Percentiles rank a stretch among this genome's conserved stretches.
Conservation (phyloP, 345 rosid species). For the Pistacia atlantica region DNA sequence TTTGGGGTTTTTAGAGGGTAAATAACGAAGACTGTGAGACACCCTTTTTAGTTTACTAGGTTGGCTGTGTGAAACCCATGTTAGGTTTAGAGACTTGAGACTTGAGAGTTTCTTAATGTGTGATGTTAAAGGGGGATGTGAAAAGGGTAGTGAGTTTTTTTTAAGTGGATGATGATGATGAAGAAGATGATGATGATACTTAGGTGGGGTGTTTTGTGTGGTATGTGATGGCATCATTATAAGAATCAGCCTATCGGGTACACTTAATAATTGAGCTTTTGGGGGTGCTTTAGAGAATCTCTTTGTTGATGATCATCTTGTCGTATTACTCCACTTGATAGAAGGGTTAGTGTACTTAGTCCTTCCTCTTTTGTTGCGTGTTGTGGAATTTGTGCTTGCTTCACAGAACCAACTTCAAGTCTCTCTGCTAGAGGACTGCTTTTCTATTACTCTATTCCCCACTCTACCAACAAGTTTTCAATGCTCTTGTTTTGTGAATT, state of each 20-base stretch:
- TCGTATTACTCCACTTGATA: slow-evolving; percentile 2
- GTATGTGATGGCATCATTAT: slow-evolving; percentile 14
- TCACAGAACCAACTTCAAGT: slow-evolving; percentile 16
- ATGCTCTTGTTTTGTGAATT: not conserved
- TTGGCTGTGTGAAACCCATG: not conserved
- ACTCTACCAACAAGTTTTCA: not conserved
- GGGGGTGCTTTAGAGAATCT: slow-evolving; percentile 22
- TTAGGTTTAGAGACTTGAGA: not conserved
- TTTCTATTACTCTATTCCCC: not conserved
- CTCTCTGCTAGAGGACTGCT: not conserved
- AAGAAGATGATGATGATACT: not conserved
- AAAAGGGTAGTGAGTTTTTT: slow-evolving; percentile 2
- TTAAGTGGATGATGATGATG: too few relatives aligned
- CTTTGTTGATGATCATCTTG: slow-evolving; percentile 6
- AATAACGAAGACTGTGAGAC: not conserved
- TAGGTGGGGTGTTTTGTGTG: slow-evolving; percentile 2
- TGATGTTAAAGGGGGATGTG: slow-evolving; percentile 14
- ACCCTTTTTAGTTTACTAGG: not conserved
- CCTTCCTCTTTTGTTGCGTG: not conserved
- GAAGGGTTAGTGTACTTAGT: not conserved
- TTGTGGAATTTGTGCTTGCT: slow-evolving; percentile 21
- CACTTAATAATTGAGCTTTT: slow-evolving; percentile 21
- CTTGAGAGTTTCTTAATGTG: not conserved
- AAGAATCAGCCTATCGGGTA: slow-evolving; percentile 24
- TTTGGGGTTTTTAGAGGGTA: not conserved